phyloP scores from a whole-genome alignment of 2,329 filamentous ascomycete genomes.

The Colletotrichum graminicola region DNA sequence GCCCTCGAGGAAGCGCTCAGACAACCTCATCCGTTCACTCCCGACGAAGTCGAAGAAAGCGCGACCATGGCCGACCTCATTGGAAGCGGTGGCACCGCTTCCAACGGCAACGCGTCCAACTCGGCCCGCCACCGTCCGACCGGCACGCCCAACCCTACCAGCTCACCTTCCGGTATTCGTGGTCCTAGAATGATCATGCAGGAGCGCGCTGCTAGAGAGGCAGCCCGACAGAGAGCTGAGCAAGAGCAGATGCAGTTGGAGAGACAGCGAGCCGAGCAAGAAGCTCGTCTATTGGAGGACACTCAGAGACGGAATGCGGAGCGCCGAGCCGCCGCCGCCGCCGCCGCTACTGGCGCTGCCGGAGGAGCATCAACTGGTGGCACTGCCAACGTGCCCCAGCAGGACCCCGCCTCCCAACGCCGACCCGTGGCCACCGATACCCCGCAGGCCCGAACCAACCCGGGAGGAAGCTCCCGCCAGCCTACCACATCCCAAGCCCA shows the following conservation, averaged over 20 bases:
- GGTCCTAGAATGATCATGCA: conserved; percentile 94
- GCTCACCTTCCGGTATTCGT: conserved; percentile 76
- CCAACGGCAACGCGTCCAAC: conserved; percentile 65
- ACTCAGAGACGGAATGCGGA: conserved; percentile 69
- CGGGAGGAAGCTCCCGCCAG: conserved; percentile 47
- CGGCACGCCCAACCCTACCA: conserved; percentile 63
- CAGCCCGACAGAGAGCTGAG: conserved; percentile 75
- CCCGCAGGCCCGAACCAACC: conserved; percentile 41
- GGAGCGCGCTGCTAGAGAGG: conserved; percentile 82
- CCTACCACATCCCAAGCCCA: conserved; percentile 41
- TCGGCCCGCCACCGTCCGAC: conserved; percentile 58
- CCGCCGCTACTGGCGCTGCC: conserved; percentile 59
- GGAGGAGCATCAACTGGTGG: conserved; percentile 42
- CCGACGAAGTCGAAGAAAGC: conserved; percentile 88
- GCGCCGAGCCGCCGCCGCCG: conserved; percentile 69
- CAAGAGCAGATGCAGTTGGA: conserved; percentile 70
- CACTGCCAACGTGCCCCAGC: conserved; percentile 37
- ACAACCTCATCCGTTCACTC: conserved; percentile 83
- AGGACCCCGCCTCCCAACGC: conserved; percentile 40
- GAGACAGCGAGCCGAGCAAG: conserved; percentile 69
- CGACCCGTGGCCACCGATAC: conserved; percentile 38
- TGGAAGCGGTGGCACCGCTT: conserved; percentile 66
- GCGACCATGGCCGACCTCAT: conserved; percentile 90
- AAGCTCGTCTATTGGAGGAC: conserved; percentile 67
- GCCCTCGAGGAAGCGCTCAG: conserved; percentile 91